Conservation (phyloP, 2,329 filamentous ascomycete genomes). For the Gnomoniopsis sp. region DNA sequence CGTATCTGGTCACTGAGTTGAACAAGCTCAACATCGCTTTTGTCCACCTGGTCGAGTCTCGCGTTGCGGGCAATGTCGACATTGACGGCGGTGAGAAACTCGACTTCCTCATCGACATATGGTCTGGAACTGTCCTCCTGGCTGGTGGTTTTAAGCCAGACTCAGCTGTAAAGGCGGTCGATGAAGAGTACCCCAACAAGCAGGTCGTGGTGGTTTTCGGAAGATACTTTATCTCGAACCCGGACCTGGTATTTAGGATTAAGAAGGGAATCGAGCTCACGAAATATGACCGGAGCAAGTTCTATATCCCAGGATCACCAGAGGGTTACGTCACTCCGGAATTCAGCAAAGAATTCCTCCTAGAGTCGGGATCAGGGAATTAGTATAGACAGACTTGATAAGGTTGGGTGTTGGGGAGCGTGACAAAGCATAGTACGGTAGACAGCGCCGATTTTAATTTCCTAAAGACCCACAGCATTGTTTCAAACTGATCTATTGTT, state of each 20-base stretch:
- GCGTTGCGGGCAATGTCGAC: constrained; percentile 37
- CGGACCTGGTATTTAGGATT: constrained; percentile 40
- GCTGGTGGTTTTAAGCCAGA: constrained; percentile 26
- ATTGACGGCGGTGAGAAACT: constrained; percentile 30
- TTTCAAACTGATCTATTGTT: background rate
- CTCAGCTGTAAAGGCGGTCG: constrained; percentile 24
- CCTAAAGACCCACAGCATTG: background rate
- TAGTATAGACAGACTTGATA: background rate
- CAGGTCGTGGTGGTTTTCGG: constrained; percentile 35
- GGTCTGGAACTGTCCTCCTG: constrained; percentile 29
- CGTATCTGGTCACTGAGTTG: constrained; percentile 46
- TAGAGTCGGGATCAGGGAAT: background rate
- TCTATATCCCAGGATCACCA: constrained; percentile 34
- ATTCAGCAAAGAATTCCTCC: constrained; percentile 28
- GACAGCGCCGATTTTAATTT: background rate
- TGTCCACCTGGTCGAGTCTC: constrained; percentile 53
- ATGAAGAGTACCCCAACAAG: constrained; percentile 24
- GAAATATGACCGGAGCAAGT: constrained; percentile 33
- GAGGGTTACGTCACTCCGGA: constrained; percentile 37
- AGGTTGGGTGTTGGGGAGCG: background rate
- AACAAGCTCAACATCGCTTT: constrained; percentile 52
- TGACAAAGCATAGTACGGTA: background rate
- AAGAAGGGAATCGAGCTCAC: constrained; percentile 33
- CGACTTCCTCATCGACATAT: constrained; percentile 28
- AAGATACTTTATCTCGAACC: constrained; percentile 39